phyloP scores from a whole-genome alignment of 768 basidiomycete genomes.

The Mycena galopus region DNA sequence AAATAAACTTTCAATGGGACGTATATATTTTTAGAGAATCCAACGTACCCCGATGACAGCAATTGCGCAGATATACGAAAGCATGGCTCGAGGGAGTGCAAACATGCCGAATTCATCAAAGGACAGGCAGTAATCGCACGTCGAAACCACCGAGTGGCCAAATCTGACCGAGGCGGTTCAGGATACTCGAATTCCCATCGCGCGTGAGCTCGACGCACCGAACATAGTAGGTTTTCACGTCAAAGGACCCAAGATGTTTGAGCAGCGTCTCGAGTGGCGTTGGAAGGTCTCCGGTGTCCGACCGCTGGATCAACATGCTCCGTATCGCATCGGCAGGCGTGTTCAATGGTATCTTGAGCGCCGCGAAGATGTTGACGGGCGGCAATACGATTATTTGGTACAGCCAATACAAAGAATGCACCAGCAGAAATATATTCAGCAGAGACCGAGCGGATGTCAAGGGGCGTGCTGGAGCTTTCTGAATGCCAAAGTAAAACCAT shows the following conservation, averaged over 20 bases:
- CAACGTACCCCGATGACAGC: slow-evolving; percentile 62
- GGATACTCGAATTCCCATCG: background rate
- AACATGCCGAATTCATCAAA: slow-evolving; percentile 72
- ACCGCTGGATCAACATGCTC: slow-evolving; percentile 56
- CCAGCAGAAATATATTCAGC: slow-evolving; percentile 56
- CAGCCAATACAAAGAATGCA: slow-evolving; percentile 66
- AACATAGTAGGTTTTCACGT: slow-evolving; percentile 69
- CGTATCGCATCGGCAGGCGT: slow-evolving; percentile 67
- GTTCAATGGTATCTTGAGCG: slow-evolving; percentile 67
- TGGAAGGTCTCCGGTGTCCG: slow-evolving; percentile 59
- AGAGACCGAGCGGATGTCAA: slow-evolving; percentile 39
- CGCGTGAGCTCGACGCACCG: slow-evolving; percentile 54
- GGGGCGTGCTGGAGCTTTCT: slow-evolving; percentile 26
- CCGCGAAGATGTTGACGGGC: slow-evolving; percentile 74
- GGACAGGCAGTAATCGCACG: slow-evolving; percentile 76
- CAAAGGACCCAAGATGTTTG: slow-evolving; percentile 67
- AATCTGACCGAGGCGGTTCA: slow-evolving; percentile 58
- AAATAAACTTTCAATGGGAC: background rate
- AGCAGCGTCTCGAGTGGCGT: slow-evolving; percentile 65
- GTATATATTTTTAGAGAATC: background rate
- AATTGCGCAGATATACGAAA: slow-evolving; percentile 72
- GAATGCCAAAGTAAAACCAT: slow-evolving; percentile 33
- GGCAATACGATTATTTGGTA: slow-evolving; percentile 59
- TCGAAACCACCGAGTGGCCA: slow-evolving; percentile 73
- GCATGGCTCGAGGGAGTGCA: slow-evolving; percentile 64